Percentiles rank a stretch among this genome's conserved stretches.
Evolutionary conservation across 2,329 filamentous ascomycete species (phyloP).

Genomic region (Penicillium sp.): DNA sequence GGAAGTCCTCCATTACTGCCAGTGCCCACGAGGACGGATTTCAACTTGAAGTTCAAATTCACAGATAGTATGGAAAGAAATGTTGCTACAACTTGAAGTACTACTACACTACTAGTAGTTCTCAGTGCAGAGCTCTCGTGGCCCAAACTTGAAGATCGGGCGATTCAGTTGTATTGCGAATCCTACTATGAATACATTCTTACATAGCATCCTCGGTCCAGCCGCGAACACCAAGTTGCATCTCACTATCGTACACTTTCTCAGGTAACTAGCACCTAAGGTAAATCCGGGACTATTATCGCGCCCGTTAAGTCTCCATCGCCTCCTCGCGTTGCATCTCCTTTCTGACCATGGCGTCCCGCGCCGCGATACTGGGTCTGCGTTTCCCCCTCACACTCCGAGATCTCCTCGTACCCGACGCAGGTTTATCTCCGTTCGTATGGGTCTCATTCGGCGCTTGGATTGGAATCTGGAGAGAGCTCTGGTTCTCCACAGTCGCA

Average conservation of each 20-base stretch:
- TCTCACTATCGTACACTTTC: neutral
- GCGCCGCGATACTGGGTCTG: constrained; percentile 39
- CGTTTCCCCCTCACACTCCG: constrained; percentile 19
- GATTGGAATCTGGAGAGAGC: neutral
- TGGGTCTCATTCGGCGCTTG: neutral
- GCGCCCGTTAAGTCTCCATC: constrained; percentile 37
- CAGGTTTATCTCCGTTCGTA: no score
- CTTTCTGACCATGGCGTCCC: constrained; percentile 39
- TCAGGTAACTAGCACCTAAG: no score
- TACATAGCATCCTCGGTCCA: neutral
- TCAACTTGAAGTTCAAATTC: no score
- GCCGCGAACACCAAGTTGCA: neutral
- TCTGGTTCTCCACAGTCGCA: no score
- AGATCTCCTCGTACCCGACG: no score
- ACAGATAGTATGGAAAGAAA: no score
- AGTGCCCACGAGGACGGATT: no score
- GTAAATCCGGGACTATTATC: constrained; percentile 15
- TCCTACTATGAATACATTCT: constrained; percentile 1
- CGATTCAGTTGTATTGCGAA: neutral
- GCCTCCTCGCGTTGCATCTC: constrained; percentile 47
- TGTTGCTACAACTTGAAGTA: no score
- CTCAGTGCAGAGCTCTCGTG: no score
- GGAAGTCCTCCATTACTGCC: no score
- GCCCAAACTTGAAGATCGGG: constrained; percentile 9
- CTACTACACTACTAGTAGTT: no score